phyloP scores from a whole-genome alignment of 352 stramenopile genomes.

The Lagenidium giganteum region DNA sequence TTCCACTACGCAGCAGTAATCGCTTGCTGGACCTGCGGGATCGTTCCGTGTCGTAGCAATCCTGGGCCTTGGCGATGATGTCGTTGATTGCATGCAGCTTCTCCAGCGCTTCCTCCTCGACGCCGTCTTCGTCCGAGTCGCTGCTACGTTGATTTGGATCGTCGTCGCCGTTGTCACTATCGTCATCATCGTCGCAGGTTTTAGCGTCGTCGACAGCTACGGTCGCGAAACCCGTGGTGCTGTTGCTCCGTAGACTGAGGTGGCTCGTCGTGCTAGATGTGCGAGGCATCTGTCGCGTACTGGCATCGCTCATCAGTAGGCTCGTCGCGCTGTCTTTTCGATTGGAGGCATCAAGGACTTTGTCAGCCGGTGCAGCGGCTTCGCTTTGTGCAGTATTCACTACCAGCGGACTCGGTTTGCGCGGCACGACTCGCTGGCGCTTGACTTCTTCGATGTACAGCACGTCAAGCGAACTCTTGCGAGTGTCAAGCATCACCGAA shows the following conservation, averaged over 20 bases:
- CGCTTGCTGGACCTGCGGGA: neutral
- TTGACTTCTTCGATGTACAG: constrained; percentile 45
- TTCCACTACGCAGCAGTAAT: neutral
- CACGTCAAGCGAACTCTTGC: constrained; percentile 40
- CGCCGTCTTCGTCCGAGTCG: neutral
- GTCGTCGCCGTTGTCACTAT: neutral
- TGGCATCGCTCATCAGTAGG: too few relatives aligned
- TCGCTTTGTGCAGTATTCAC: too few relatives aligned
- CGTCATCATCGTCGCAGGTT: too few relatives aligned
- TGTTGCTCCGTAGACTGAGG: too few relatives aligned
- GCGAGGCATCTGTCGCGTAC: too few relatives aligned
- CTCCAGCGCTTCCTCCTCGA: constrained; percentile 17
- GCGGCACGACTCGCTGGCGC: too few relatives aligned
- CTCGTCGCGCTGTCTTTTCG: too few relatives aligned
- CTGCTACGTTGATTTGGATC: neutral
- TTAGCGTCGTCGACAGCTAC: too few relatives aligned
- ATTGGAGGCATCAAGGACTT: too few relatives aligned
- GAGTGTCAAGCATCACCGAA: constrained; percentile 1
- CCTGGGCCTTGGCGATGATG: constrained; percentile 46
- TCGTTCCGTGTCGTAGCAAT: constrained; percentile 13
- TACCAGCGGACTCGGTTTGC: too few relatives aligned
- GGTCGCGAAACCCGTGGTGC: too few relatives aligned
- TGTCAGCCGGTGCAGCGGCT: constrained; percentile 1
- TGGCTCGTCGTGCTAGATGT: too few relatives aligned
- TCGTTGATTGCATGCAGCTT: constrained; percentile 64